Evolutionary conservation across 352 stramenopile species (phyloP).

Genomic region (Thalassiosira sp.): DNA sequence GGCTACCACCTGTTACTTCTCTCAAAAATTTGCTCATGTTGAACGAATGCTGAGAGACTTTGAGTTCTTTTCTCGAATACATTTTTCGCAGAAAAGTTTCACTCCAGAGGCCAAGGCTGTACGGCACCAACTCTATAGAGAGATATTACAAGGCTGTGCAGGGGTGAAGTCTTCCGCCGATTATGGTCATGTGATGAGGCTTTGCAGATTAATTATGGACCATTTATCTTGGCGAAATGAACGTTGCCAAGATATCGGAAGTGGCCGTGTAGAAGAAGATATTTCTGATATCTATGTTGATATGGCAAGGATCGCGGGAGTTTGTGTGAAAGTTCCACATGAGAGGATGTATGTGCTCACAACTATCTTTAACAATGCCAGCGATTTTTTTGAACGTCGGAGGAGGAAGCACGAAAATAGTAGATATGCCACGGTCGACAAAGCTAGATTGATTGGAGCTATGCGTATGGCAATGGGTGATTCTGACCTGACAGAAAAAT

Average conservation of each 20-base stretch:
- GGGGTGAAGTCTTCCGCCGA: constrained; percentile 29
- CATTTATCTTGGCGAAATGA: constrained; percentile 39
- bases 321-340: constrained; percentile 16
- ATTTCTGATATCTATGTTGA: constrained; percentile 52
- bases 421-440: constrained; percentile 44
- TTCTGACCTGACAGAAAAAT: constrained; percentile 41
- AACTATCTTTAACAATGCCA: constrained; percentile 48
- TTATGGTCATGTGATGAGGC: constrained; percentile 43
- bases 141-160: constrained; percentile 41
- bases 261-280: constrained; percentile 19
- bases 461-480: constrained; percentile 44
- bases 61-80: constrained; percentile 33
- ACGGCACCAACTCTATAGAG: constrained; percentile 38
- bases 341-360: constrained; percentile 47
- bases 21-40: constrained; percentile 31
- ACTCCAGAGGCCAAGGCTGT: constrained; percentile 17
- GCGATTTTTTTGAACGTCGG: constrained; percentile 45
- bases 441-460: constrained; percentile 43
- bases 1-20: constrained; percentile 26
- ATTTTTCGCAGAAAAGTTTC: constrained; percentile 8
- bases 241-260: constrained; percentile 7
- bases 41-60: constrained; percentile 46
- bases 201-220: constrained; percentile 58
- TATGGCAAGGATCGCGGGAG: constrained; percentile 26
- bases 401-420: constrained; percentile 7